phyloP scores from a whole-genome alignment of 2,329 filamentous ascomycete genomes.

The Teratosphaeria viscida region DNA sequence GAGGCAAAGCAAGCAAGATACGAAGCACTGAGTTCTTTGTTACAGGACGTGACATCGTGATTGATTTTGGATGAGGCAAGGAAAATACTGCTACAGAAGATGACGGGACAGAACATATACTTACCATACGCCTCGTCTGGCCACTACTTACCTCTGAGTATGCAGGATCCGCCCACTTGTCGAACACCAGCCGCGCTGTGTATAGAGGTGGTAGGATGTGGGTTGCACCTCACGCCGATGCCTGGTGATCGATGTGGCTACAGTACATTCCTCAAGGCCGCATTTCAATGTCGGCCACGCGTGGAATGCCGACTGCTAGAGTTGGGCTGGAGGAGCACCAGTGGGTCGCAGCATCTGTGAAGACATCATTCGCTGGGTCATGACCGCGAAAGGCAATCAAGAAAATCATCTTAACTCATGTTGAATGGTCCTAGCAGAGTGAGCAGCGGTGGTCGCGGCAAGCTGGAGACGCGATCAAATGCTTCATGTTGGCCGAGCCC shows the following conservation, averaged over 20 bases:
- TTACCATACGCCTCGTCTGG: neutral
- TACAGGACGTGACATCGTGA: neutral
- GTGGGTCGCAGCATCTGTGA: neutral
- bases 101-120: neutral
- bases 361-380: no score
- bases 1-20: conserved; percentile 9
- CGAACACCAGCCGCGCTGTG: neutral
- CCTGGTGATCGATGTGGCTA: neutral
- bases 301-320: neutral
- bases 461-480: neutral
- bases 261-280: neutral
- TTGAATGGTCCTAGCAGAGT: neutral
- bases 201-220: neutral
- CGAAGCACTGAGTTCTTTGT: conserved; percentile 2
- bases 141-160: conserved; percentile 2
- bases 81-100: neutral
- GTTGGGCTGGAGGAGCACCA: neutral
- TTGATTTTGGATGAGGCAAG: neutral
- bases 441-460: neutral
- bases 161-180: neutral
- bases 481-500: neutral
- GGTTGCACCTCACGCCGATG: neutral
- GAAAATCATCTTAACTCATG: neutral
- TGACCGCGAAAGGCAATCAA: no score
- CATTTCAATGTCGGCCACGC: neutral